Evolutionary conservation across 305 asterid genomes (phyloP).

Genomic region (Fraxinus sp.): DNA sequence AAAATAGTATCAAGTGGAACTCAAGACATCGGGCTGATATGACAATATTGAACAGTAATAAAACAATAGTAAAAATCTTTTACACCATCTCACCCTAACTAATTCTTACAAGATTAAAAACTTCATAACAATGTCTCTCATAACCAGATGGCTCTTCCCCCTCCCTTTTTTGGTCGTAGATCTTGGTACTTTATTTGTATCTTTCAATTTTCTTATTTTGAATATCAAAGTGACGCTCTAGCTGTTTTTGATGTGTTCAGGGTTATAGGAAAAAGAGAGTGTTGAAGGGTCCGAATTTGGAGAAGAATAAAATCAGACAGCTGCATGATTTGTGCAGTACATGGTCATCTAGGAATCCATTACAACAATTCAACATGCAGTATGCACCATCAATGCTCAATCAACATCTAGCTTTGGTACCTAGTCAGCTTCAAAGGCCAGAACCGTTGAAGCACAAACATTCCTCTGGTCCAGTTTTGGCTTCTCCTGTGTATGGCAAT

Average conservation of each 20-base stretch:
- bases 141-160: background rate
- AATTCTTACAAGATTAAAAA: constrained; percentile 16
- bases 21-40: background rate
- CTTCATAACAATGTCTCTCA: background rate
- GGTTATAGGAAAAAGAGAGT: constrained; percentile 46
- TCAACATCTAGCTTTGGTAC: constrained; percentile 44
- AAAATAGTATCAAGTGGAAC: background rate
- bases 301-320: constrained; percentile 41
- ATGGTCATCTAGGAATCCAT: constrained; percentile 49
- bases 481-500: constrained; percentile 53
- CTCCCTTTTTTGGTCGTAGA: background rate
- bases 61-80: background rate
- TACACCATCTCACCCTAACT: constrained; percentile 3
- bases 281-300: constrained; percentile 47
- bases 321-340: constrained; percentile 40
- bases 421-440: constrained; percentile 50
- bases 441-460: constrained; percentile 46
- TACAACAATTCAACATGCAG: constrained; percentile 41
- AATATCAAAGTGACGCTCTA: constrained; percentile 54
- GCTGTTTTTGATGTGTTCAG: constrained; percentile 53
- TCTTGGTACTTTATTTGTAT: constrained; percentile 1
- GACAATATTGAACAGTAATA: background rate
- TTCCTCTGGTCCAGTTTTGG: constrained; percentile 37
- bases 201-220: constrained; percentile 29
- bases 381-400: constrained; percentile 40